These are phyloP conservation scores for Kandelia obovata DNA, from an alignment of 345 rosid genomes.

Conservation along the genomic window DNA sequence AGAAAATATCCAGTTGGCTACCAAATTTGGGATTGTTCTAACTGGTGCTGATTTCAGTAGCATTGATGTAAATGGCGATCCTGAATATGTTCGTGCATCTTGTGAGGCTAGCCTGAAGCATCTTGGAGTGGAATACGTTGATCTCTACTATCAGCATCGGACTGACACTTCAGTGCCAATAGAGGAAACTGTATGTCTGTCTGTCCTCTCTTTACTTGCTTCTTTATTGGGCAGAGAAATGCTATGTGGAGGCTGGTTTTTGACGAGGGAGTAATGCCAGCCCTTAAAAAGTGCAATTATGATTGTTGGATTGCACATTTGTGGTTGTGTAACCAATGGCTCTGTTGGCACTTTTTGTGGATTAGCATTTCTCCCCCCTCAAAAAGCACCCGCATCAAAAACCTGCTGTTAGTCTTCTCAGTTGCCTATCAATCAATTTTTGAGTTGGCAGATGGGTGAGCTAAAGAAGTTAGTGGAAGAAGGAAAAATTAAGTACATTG, in stretches of 20 bases:
- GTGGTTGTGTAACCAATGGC: too few species aligned
- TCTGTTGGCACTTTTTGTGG: too few species aligned
- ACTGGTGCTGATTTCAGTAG: background rate
- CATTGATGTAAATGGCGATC: constrained; percentile 7
- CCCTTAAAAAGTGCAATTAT: too few species aligned
- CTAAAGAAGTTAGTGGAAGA: constrained; percentile 42
- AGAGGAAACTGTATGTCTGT: constrained; percentile 28
- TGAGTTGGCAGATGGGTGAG: constrained; percentile 29
- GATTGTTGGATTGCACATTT: too few species aligned
- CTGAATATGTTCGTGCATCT: constrained; percentile 31
- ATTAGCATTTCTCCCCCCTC: too few species aligned
- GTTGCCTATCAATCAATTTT: background rate
- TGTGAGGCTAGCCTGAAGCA: constrained; percentile 33
- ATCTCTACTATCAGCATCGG: constrained; percentile 35
- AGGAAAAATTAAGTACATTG: constrained; percentile 42
- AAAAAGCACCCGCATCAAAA: too few species aligned
- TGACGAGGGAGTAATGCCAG: too few species aligned
- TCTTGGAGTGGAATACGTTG: constrained; percentile 33
- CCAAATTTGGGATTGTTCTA: constrained; percentile 26
- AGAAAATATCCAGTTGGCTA: constrained; percentile 29
- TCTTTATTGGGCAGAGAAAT: too few species aligned
- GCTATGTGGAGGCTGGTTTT: too few species aligned
- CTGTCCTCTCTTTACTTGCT: background rate
- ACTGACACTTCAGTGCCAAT: constrained; percentile 26
- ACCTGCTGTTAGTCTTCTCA: too few species aligned